Evolutionary conservation across 495 filamentous ascomycete species (phyloP), one percentile per base, ranked within the genome.

Genomic region (Podospora sp.): DNA sequence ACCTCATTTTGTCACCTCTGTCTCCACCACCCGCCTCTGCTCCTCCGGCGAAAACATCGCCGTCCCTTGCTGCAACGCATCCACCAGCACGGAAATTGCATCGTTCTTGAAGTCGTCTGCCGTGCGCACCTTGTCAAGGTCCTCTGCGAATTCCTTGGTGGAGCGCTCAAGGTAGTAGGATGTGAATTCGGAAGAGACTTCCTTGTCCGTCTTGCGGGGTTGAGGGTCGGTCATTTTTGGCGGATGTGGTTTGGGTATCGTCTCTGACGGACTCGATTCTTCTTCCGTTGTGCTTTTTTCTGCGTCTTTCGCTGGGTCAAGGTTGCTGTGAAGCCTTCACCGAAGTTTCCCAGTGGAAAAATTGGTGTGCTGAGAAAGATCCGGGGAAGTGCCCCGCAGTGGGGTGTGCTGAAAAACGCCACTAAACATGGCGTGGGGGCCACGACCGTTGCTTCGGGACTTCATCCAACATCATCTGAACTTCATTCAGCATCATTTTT

Each of bases 101-200:
- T 83, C 82, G 63, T 83, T 83, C 62, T 80, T 86, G 71, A 92
- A 93, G 75, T 93, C 90, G 70, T 85, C 83, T 29, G 90, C 86
- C 46, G 71, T 75, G 26, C 90, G 86, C 11, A 92, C 73, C 67
- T 83, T 83, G 76, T 92, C 88, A 26, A 93, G 79, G 73, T 92
- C 90, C 40, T 92, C 88, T 9, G 86, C 87, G 65, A 92, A 90
- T 66, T 92, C 89, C 11, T 80, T 75, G 6, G 90, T 90, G 20
- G 88, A 78, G 62, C 82, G 83, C 52, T 85, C 83, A 67, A 92
- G 83, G 75, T 92, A 92, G 74, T 83, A 88, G 27, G 84, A 79
- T 18, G 85, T 85, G 76, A 91, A 91, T 52, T 80, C 78, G 8
- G 73, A 53, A 5, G 73, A 67, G 59, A 82, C 68, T 33, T 80